Evolutionary conservation across 1,284 basidiomycete genomes (phyloP), one percentile per base, ranked within the genome.

Genomic region (Cryptococcus hybrid): DNA sequence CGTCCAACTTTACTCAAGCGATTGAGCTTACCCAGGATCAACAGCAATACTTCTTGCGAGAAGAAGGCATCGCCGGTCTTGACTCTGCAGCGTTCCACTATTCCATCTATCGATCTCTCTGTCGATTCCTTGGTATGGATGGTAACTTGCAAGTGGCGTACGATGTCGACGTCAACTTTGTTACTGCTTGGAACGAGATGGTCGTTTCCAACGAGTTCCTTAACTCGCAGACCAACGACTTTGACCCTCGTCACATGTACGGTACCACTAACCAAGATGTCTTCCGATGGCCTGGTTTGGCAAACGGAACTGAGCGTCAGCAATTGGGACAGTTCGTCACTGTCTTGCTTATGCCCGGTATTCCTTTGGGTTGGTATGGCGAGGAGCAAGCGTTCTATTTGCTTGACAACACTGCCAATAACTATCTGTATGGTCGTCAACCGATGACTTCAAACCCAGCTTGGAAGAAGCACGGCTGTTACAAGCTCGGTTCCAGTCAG

Each of bases 381-480:
- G 91, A 94, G 75, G 91, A 93, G 71, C 90, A 93, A 72, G 86
- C 64, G 6, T 85, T 93, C 73, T 93, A 92, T 70, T 64, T 90
- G 3, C 90, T 83, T 65, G 91, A 94, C 70, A 90, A 88, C 57
- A 84, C 85, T 15, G 90, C 91, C 0, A 81, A 84, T 68, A 93
- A 93, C 78, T 94, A 93, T 79, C 85, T 94, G 57, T 70, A 63
- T 64, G 90, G 91, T 55, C 91, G 92, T 82, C 92, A 94, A 79
- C 84, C 91, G 13, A 95, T 94, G 92, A 82, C 86, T 38, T 84
- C 84, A 51, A 90, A 83, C 69, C 84, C 80, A 51, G 91, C 92
- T 0, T 95, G 92, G 92, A 88, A 92, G 74, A 85, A 88, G 44
- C 91, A 95, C 72, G 92, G 92, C 8, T 94, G 92, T 76, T 94